Percentiles rank a stretch among this genome's conserved stretches.
Conservation (phyloP, 495 filamentous ascomycete genomes). For the Aspergillus cristatus region DNA sequence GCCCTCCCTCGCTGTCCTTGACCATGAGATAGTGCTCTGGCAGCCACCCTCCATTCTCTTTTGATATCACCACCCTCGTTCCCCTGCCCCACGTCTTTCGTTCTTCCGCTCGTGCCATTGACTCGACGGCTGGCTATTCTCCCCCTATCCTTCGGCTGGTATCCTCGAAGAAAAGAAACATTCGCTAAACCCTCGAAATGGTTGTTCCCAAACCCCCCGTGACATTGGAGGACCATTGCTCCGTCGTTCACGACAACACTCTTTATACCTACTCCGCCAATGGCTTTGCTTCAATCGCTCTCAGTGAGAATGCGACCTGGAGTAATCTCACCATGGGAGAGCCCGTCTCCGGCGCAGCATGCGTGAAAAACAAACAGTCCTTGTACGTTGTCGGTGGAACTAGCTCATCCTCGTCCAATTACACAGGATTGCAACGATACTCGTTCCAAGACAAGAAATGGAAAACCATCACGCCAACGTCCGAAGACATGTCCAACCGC, state of each 20-base stretch:
- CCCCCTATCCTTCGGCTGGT: constrained; percentile 23
- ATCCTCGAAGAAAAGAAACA: constrained; percentile 17
- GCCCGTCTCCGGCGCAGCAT: constrained; percentile 63
- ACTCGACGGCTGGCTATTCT: constrained; percentile 23
- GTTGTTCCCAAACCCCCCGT: constrained; percentile 54
- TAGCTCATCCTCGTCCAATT: constrained; percentile 38
- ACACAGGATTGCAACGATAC: constrained; percentile 76
- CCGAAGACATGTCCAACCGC: constrained; percentile 54
- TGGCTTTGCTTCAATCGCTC: constrained; percentile 64
- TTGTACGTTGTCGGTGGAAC: constrained; percentile 82
- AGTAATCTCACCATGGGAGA: constrained; percentile 50
- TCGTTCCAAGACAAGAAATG: constrained; percentile 68
- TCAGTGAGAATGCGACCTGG: constrained; percentile 67
- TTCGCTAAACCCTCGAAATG: constrained; percentile 36
- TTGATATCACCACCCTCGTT: too few species aligned
- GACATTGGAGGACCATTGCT: constrained; percentile 67
- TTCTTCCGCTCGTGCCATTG: constrained; percentile 9
- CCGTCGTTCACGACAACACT: constrained; percentile 69
- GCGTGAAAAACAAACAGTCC: constrained; percentile 58
- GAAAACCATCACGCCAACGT: constrained; percentile 52
- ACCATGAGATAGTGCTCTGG: constrained; percentile 38
- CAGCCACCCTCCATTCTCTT: constrained; percentile 23
- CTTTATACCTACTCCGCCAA: constrained; percentile 74
- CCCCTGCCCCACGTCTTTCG: constrained; percentile 5
- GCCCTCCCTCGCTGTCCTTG: constrained; percentile 10